Evolutionary conservation across 805 yeast genomes (phyloP).

Genomic region (Hanseniaspora nectarophila): DNA sequence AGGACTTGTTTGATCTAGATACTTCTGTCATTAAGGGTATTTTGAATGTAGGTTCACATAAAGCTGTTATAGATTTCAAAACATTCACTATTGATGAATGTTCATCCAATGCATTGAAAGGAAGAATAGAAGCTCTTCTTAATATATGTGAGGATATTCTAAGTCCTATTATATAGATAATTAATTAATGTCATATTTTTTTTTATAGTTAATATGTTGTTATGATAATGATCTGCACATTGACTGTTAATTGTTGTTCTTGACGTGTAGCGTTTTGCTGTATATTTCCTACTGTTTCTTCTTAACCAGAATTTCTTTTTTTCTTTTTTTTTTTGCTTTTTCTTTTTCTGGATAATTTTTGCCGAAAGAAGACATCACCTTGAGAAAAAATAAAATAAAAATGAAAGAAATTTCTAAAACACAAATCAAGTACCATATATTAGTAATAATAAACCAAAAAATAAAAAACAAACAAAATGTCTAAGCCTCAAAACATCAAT

Average conservation of each 20-base stretch:
- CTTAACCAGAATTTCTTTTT: background rate
- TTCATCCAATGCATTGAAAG: constrained; percentile 60
- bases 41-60: constrained; percentile 60
- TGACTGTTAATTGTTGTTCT: too few species aligned
- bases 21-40: constrained; percentile 38
- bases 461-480: constrained; percentile 18
- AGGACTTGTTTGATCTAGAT: constrained; percentile 16
- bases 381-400: background rate
- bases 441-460: background rate
- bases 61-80: constrained; percentile 55
- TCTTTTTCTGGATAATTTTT: background rate
- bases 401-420: too few species aligned
- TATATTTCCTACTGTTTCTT: background rate
- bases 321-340: background rate
- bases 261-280: background rate
- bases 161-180: constrained; percentile 58
- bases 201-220: too few species aligned
- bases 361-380: background rate
- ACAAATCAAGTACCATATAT: too few species aligned
- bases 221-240: too few species aligned
- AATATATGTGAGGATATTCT: constrained; percentile 67
- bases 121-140: constrained; percentile 70
- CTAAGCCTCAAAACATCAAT: constrained; percentile 37
- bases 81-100: constrained; percentile 57
- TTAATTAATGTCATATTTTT: background rate